A percentile compares a stretch with the other conserved stretches of the same genome.
Evolutionary conservation across 345 rosid species (phyloP).

Genomic region (Carallia pectinifolia): DNA sequence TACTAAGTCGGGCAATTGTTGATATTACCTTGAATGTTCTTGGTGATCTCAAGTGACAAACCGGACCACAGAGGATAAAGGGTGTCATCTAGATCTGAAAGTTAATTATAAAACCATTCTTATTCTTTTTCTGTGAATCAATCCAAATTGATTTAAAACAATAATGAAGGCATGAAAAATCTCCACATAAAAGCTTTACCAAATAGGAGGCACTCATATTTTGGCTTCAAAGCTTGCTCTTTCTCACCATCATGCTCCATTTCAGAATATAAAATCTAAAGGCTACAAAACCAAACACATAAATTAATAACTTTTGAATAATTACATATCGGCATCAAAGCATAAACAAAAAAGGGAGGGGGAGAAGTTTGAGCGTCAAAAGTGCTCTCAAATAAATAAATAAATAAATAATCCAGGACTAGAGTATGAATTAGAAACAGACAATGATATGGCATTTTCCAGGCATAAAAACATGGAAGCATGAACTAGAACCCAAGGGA

Average conservation of each 20-base stretch:
- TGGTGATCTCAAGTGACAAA: conserved; percentile 13
- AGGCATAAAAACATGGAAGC: too few relatives aligned
- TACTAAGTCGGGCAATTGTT: neutral
- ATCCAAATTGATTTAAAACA: neutral
- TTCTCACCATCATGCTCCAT: conserved; percentile 22
- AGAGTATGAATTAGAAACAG: too few relatives aligned
- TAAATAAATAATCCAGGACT: too few relatives aligned
- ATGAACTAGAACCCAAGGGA: too few relatives aligned
- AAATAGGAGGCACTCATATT: conserved; percentile 31
- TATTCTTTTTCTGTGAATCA: neutral
- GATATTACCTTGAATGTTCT: conserved; percentile 27
- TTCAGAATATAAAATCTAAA: neutral
- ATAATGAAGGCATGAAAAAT: neutral
- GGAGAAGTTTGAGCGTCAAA: too few relatives aligned
- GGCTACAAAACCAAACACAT: neutral
- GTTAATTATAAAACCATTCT: neutral
- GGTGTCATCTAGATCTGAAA: conserved; percentile 37
- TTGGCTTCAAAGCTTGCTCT: neutral
- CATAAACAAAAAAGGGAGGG: neutral
- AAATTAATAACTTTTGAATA: conserved; percentile 18
- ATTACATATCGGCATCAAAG: neutral
- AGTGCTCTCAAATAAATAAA: too few relatives aligned
- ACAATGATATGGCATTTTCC: too few relatives aligned
- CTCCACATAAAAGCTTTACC: conserved; percentile 15
- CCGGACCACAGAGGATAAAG: conserved; percentile 30